phyloP scores from a whole-genome alignment of 805 yeast species.

The Barnettozyma siamensis region DNA sequence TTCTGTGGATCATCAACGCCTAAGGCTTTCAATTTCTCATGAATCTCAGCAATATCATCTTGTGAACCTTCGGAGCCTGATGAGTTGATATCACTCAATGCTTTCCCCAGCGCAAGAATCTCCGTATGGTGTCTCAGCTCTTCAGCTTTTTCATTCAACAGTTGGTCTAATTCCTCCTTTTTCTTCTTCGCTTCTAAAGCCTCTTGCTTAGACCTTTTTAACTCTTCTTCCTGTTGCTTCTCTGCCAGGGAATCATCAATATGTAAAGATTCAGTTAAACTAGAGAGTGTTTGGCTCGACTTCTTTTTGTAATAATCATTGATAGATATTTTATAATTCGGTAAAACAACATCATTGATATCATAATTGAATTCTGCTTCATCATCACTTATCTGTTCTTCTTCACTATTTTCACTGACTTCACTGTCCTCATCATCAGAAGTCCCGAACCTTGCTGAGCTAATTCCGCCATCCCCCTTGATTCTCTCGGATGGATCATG shows the following conservation, averaged over 20 bases:
- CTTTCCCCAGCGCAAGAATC: constrained; percentile 53
- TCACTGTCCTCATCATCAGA: constrained; percentile 19
- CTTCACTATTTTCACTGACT: constrained; percentile 36
- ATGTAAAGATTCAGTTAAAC: constrained; percentile 6
- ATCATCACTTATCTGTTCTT: constrained; percentile 55
- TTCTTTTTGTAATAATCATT: constrained; percentile 26
- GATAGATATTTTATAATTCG: constrained; percentile 26
- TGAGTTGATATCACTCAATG: constrained; percentile 49
- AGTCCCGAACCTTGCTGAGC: neutral
- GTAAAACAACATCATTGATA: constrained; percentile 30
- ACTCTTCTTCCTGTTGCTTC: neutral
- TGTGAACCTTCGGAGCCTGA: constrained; percentile 30
- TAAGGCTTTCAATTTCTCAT: constrained; percentile 28
- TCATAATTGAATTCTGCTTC: constrained; percentile 29
- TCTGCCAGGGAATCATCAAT: neutral
- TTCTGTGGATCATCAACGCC: constrained; percentile 37
- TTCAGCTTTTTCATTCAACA: constrained; percentile 5
- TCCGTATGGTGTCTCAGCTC: constrained; percentile 44
- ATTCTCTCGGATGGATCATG: constrained; percentile 73
- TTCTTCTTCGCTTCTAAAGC: constrained; percentile 3
- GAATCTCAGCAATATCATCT: constrained; percentile 26
- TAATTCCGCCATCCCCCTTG: constrained; percentile 8
- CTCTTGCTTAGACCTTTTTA: neutral
- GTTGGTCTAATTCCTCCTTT: constrained; percentile 9
- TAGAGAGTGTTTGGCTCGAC: constrained; percentile 4